Base-by-base conservation (phyloP, 164 flowering plant genomes). In the Magnolia sinica region DNA sequence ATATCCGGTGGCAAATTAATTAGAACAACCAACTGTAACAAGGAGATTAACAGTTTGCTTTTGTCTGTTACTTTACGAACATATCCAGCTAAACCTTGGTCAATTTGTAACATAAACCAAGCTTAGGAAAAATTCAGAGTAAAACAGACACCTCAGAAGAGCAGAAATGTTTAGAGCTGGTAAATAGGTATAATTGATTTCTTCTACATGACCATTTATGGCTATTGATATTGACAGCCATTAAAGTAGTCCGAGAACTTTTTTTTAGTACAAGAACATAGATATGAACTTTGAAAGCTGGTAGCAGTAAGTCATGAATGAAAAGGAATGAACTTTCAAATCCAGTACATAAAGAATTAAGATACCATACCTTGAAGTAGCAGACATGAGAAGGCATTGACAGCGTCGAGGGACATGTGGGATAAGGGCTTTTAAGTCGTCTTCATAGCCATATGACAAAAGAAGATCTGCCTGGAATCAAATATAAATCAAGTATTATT, bases 301-400 rank as follows among this genome's bases (percentile, higher is more conserved):
- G 64, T 16, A 37, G 45, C 7, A 37, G 7, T 4, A 37, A 37
- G 19, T 64, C 68, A 8, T 64, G 68, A 19, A 64, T 18, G 19
- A 22, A 22, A 64, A n/a, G 8, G 14, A 64, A 64, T n/a, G 68
- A 55, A 9, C 61, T 20, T 64, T 64, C 68, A 64, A 20, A 59
- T 59, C 24, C 49, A 68, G 51, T 13, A 82, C 52, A 66, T 37
- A 73, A 70, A 79, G 49, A 70, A 19, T n/a, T 49, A 2, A 55
- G 55, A 22, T 71, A 51, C 79, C 81, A 80, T 11, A 92, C 99
- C 99, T 94, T 80, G 93, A 85, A 9, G 98, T 94, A 27, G 99
- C 98, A 80, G 98, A 96, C 98, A 96, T 92, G 27, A 96, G 93
- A 84, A 96, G 96, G 80, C 98, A 90, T 70, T 96, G 99, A 80